Evolutionary conservation across 129 eudicot genomes (phyloP).

Genomic region (Glebionis coronaria): DNA sequence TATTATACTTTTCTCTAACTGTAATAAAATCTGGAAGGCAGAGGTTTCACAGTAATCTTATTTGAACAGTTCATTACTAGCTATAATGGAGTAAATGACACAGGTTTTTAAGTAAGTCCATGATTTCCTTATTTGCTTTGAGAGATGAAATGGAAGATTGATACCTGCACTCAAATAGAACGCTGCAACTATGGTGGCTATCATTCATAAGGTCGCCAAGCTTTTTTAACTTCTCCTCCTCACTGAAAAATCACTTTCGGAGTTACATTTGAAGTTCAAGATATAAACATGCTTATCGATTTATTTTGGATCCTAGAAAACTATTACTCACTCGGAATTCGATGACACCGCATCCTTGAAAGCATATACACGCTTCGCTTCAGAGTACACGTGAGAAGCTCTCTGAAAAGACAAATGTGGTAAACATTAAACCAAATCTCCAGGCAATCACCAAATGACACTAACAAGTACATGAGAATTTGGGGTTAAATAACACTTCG

Average conservation of each 20-base stretch:
- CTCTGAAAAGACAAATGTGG: slow-evolving; percentile 41
- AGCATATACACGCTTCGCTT: slow-evolving; percentile 80
- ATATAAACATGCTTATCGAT: slow-evolving; percentile 8
- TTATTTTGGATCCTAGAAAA: not conserved
- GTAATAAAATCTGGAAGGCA: too few species aligned
- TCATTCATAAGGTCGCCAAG: slow-evolving; percentile 96
- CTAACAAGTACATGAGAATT: not conserved
- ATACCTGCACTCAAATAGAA: slow-evolving; percentile 94
- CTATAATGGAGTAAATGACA: too few species aligned
- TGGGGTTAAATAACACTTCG: not conserved
- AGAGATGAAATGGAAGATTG: not conserved
- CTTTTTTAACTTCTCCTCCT: slow-evolving; percentile 75
- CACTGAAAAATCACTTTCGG: slow-evolving; percentile 43
- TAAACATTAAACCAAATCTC: slow-evolving; percentile 6
- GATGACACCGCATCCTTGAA: slow-evolving; percentile 84
- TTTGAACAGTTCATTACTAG: too few species aligned
- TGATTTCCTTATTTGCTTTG: too few species aligned
- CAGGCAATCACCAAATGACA: not conserved
- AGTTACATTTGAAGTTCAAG: not conserved
- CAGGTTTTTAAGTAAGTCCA: too few species aligned
- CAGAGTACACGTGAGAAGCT: slow-evolving; percentile 86
- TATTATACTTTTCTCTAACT: too few species aligned
- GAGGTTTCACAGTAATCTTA: too few species aligned
- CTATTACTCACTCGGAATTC: slow-evolving; percentile 43
- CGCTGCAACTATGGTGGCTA: slow-evolving; percentile 94